phyloP scores from a whole-genome alignment of 2,329 filamentous ascomycete genomes.

The Lachnellula hyalina region DNA sequence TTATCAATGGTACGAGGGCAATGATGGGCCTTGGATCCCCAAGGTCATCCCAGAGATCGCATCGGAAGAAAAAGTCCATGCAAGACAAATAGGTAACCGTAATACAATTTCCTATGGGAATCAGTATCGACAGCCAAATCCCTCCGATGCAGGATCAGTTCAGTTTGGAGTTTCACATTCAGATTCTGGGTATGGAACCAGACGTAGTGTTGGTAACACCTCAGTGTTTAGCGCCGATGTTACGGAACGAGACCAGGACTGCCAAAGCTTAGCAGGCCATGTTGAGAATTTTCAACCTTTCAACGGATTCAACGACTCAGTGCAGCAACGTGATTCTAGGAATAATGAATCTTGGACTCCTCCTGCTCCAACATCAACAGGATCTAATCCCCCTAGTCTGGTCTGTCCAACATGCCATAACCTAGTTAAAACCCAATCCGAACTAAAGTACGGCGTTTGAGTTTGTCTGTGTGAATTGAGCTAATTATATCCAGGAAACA shows the following conservation, averaged over 20 bases:
- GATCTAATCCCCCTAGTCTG: slow-evolving; percentile 16
- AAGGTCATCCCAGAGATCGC: slow-evolving; percentile 27
- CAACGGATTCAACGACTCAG: slow-evolving; percentile 15
- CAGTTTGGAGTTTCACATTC: slow-evolving; percentile 26
- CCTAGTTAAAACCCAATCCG: slow-evolving; percentile 46
- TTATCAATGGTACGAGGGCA: slow-evolving; percentile 34
- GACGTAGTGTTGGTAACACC: slow-evolving; percentile 28
- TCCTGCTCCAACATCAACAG: slow-evolving; percentile 8
- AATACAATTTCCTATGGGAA: slow-evolving; percentile 17
- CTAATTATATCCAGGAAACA: slow-evolving; percentile 59
- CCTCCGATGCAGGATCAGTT: slow-evolving; percentile 25
- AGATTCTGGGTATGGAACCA: slow-evolving; percentile 33
- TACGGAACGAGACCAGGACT: slow-evolving; percentile 27
- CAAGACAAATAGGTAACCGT: slow-evolving; percentile 23
- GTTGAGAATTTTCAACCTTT: slow-evolving; percentile 23
- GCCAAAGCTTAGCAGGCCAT: slow-evolving; percentile 24
- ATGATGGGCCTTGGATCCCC: slow-evolving; percentile 43
- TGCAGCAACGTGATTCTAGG: slow-evolving; percentile 17
- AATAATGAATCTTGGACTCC: slow-evolving; percentile 15
- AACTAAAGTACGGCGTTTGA: slow-evolving; percentile 44
- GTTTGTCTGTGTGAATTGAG: slow-evolving; percentile 16
- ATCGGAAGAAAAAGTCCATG: slow-evolving; percentile 17
- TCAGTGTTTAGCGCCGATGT: slow-evolving; percentile 30
- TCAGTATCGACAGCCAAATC: slow-evolving; percentile 30
- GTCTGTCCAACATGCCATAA: slow-evolving; percentile 38